Evolutionary conservation across 192 early-diverging fungal species (phyloP).

Genomic region (Coemansia sp.): DNA sequence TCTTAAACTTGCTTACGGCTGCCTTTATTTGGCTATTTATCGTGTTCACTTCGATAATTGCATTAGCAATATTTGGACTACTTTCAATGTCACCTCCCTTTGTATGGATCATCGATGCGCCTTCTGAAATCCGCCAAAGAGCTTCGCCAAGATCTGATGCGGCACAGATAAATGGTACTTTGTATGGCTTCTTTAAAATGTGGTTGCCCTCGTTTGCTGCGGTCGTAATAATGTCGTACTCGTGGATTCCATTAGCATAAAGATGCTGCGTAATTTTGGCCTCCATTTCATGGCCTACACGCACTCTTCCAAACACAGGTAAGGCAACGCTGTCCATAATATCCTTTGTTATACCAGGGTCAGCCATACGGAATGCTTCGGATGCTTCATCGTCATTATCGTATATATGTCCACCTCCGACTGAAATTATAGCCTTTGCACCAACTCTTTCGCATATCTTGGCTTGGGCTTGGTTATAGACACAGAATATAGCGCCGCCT

Average conservation of each 20-base stretch:
- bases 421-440: slow-evolving; percentile 92
- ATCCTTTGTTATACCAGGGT: slow-evolving; percentile 90
- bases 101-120: slow-evolving; percentile 92
- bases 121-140: slow-evolving; percentile 86
- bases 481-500: slow-evolving; percentile 98
- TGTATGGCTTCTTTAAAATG: slow-evolving; percentile 86
- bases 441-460: slow-evolving; percentile 91
- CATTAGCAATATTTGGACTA: not conserved
- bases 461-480: slow-evolving; percentile 89
- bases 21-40: slow-evolving; percentile 54
- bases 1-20: slow-evolving; percentile 5
- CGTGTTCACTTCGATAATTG: not conserved
- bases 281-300: slow-evolving; percentile 95
- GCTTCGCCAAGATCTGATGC: slow-evolving; percentile 87
- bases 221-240: slow-evolving; percentile 60
- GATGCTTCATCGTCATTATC: slow-evolving; percentile 84
- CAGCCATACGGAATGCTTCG: slow-evolving; percentile 94
- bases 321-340: slow-evolving; percentile 89
- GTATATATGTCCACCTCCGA: slow-evolving; percentile 71
- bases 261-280: slow-evolving; percentile 59
- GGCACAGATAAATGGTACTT: slow-evolving; percentile 90
- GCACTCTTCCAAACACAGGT: slow-evolving; percentile 96
- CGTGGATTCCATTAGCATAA: slow-evolving; percentile 15
- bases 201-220: slow-evolving; percentile 75
- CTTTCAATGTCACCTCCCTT: slow-evolving; percentile 33